Evolutionary conservation across 768 basidiomycete genomes (phyloP), one percentile per base, ranked within the genome.

Genomic region (Tricholoma saponaceum): DNA sequence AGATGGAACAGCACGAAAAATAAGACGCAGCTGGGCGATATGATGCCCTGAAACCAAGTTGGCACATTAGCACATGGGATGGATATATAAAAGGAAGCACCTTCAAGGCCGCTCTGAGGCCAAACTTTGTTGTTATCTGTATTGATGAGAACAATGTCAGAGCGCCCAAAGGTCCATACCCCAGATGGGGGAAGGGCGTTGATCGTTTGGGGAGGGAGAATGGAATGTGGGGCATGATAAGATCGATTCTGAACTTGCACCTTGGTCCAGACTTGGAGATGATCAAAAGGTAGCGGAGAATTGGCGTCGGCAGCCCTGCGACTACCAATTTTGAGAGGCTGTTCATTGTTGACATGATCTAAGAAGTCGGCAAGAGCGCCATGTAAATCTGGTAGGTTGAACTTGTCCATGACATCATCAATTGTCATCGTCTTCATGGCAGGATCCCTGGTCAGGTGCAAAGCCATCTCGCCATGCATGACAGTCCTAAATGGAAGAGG

Each of bases 361-460:
- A 58, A 37, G 46, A 54, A 51, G 10, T 54, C 23, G 13, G 13
- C 3, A 13, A 53, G 25, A 26, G 59, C 46, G 39, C 9, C 16
- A 12, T 8, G 9, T n/a, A 64, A 28, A 52, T 64, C 58, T 5
- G 58, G 54, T 16, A 64, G 51, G 3, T 54, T 41, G 33, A 60
- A 64, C 22, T 23, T 58, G 2, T 12, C 46, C 9, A 46, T 37
- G 2, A 52, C 54, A 2, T 53, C 56, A 13, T 56, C 41, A 10
- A 64, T 44, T 4, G 28, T n/a, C 30, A 56, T 37, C 8, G 39
- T 53, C 20, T n/a, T 39, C 6, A 58, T 53, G 23, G 20, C 32
- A 25, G 50, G 52, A 26, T 60, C 54, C 13, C 58, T 12, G 12
- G 20, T 16, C 4, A 65, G 51, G 25, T 62, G 59, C 13, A 65